Evolutionary conservation across 2,329 filamentous ascomycete species (phyloP), one percentile per base, ranked within the genome.

Genomic region (Calycina marina): DNA sequence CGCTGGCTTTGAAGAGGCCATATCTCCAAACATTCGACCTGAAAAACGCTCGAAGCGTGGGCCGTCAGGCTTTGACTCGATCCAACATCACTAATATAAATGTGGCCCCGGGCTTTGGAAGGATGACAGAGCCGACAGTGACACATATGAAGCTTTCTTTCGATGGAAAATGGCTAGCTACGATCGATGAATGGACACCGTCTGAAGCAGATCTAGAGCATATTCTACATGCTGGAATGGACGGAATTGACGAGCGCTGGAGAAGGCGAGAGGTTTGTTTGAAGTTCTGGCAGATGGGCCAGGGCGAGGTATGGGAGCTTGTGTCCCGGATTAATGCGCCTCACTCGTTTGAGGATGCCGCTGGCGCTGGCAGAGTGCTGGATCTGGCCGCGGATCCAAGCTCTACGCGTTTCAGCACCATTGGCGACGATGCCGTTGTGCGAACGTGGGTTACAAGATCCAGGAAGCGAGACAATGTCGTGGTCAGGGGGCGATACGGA

Each of bases 141-240:
- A 77, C 71, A 5, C 70, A 79, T 35, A 61, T 96, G 31, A 69
- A 76, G 26, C 72, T 90, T 44, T 88, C 81, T 26, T 61, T 68
- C 30, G 78, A 96, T 49, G 88, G 88, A 12, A 67, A 73, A 42
- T 96, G 88, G 86, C 67, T 98, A 36, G 86, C 80, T 4, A 94
- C 84, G 2, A 70, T 93, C 1, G 90, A 98, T 51, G 81, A 86
- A 48, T 98, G 90, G 90, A 67, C 69, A 31, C 85, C 85, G 1
- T 72, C 81, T 6, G 58, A 61, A 9, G 62, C 69, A 38, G 85
- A 94, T 49, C 56, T 81, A 10, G 65, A 70, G 24, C 66, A 67
- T 35, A 54, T 80, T 6, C 60, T 61, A 32, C 58, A 67, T 39
- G 50, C 61, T 13, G 56, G 54, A 25, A 55, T 51, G n/a, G 50